phyloP scores from a whole-genome alignment of 108 stramenopile species.

The Mediolabrus comicus region DNA sequence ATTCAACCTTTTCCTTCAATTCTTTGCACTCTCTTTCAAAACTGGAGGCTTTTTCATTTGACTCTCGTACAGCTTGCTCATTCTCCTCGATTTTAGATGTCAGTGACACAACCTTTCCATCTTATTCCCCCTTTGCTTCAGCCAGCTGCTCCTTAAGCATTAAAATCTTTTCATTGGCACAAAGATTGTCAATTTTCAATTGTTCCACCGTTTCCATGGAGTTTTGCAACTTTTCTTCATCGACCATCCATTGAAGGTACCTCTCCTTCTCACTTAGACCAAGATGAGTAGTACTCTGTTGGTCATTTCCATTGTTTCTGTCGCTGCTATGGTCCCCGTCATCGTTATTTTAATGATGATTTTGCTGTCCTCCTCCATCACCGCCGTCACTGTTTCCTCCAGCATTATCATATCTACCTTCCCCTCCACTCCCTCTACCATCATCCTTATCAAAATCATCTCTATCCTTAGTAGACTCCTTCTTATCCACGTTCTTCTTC shows the following conservation, averaged over 20 bases:
- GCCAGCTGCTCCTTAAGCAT: background rate
- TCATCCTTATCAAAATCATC: too few relatives aligned
- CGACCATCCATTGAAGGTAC: background rate
- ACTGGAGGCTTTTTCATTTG: background rate
- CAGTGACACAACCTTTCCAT: background rate
- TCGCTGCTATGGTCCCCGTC: background rate
- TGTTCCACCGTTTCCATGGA: background rate
- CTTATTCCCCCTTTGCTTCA: background rate
- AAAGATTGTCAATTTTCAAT: background rate
- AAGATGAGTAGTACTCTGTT: background rate
- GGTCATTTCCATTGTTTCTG: background rate
- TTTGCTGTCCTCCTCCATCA: background rate
- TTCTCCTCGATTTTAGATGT: background rate
- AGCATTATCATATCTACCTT: background rate
- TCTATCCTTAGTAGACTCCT: too few relatives aligned
- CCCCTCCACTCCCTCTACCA: background rate
- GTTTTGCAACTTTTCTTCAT: background rate
- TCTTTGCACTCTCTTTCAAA: background rate
- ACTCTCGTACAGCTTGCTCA: background rate
- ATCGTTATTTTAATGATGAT: background rate
- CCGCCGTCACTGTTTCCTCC: background rate
- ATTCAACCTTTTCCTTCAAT: background rate
- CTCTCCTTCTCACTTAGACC: background rate
- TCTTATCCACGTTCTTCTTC: background rate
- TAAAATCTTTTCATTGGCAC: background rate